Base-by-base conservation (phyloP, 2,329 filamentous ascomycete species). In the Akanthomyces uredinophilus region DNA sequence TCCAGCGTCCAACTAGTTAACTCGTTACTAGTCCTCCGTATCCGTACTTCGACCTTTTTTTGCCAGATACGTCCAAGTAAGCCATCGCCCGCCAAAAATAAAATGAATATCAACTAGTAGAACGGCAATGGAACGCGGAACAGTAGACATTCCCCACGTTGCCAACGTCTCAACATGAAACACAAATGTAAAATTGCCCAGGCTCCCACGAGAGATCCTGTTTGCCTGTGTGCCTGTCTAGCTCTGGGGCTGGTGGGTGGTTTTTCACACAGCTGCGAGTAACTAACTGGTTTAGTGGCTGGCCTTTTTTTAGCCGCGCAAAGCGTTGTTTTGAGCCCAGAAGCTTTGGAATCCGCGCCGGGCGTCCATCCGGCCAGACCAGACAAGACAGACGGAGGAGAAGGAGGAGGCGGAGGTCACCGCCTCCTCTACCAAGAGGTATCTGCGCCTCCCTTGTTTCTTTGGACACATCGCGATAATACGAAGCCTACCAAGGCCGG, bases 161-260 rank as follows among this genome's bases (percentile, higher is more conserved):
- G 8, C 54, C 43, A 37, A 20, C 56, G 56, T 59, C 56, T 59
- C 56, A 59, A 27, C 56, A 29, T 59, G 56, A 59, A 59, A 59
- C 56, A 50, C 20, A 44, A 43, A 20, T 39, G 5, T 54, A 35
- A 41, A 56, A 44, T 56, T 41, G 51, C 35, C 35, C 32, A 18
- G 18, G 20, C n/a, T n/a, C n/a, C 32, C 29, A 37, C 20, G 20
- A 52, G 41, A 20, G 6, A 44, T 20, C 41, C n/a, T 20, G n/a
- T n/a, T n/a, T n/a, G n/a, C n/a, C n/a, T n/a, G n/a, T n/a, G n/a
- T n/a, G n/a, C n/a, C n/a, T n/a, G 13, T 16, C 14, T 39, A 29
- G 27, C 37, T 16, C 13, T 39, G 4, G 13, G 37, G 37, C 35
- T 8, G 10, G 37, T 39, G 37, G 37, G 13, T 39, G 3, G 3